Conservation (phyloP, 2,329 filamentous ascomycete genomes). For the Trichophyton mentagrophytes region DNA sequence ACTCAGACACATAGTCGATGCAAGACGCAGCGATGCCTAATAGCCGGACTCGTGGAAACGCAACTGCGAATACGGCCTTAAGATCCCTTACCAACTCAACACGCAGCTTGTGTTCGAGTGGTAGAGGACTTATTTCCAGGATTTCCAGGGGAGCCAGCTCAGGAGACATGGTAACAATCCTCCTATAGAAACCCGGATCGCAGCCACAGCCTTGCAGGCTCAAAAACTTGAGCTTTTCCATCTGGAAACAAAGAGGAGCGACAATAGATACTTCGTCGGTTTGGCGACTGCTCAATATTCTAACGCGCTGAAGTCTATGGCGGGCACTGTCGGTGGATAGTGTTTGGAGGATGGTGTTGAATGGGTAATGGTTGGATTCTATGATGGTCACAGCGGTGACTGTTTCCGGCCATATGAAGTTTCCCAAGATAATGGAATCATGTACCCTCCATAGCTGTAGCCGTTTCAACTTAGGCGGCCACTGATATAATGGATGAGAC, state of each 20-base stretch:
- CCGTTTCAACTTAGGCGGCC: conserved; percentile 19
- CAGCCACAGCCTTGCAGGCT: conserved; percentile 22
- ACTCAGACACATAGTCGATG: neutral
- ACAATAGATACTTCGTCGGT: conserved; percentile 4
- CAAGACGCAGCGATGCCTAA: conserved; percentile 21
- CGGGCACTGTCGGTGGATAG: neutral
- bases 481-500: conserved; percentile 8
- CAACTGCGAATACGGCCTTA: neutral
- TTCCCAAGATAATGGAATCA: neutral
- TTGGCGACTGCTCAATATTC: conserved; percentile 15
- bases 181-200: conserved; percentile 15
- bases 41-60: conserved; percentile 16
- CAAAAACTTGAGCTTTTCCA: conserved; percentile 20
- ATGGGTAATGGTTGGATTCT: neutral
- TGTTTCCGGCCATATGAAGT: conserved; percentile 14
- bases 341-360: neutral
- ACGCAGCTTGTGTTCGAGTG: neutral
- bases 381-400: conserved; percentile 9
- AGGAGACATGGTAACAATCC: neutral
- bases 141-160: conserved; percentile 15
- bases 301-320: neutral
- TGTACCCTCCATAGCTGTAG: conserved; percentile 8
- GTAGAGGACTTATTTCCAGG: conserved; percentile 18
- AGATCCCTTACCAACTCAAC: neutral
- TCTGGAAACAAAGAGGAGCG: conserved; percentile 7